Base-by-base conservation (phyloP, 225 moss, liverwort and hornwort genomes). In the Takakia lepidozioides region DNA sequence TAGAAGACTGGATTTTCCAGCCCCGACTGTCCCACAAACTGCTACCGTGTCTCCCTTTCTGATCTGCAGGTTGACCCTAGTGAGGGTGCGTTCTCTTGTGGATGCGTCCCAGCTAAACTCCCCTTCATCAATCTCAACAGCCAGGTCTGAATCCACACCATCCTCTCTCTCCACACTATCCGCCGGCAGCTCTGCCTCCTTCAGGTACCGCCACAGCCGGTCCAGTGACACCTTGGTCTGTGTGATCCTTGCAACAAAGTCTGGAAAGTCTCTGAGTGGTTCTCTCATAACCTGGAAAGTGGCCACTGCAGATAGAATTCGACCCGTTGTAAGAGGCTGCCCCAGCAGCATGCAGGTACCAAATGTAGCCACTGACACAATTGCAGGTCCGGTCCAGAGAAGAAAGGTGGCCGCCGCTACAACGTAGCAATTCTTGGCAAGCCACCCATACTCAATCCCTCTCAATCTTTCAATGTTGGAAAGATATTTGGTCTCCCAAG, bases 401-500 rank as follows among this genome's bases (percentile, higher is more conserved):
- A 83, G 34, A 54, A 80, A 87, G 18, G 69, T 59, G 34, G 68
- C 62, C 26, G 79, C 51, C 2, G 85, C 72, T 29, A 32, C 50
- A 19, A 79, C 73, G 51, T 69, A 74, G 46, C 72, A 60, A 55
- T 73, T 51, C 61, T 64, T 77, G 27, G 63, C 65, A 5, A 98
- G 71, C 80, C 78, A 84, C 11, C 62, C 49, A 38, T 78, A 90
- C 54, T 98, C 90, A 14, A 65, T 66, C 50, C 64, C 62, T 32
- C 95, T 70, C 27, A 98, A 64, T 19, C 55, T 66, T 59, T 87
- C 90, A 49, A 98, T 62, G 40, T 50, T 87, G 26, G 29, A 6
- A 29, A 90, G 77, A 54, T 87, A 90, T 36, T 60, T 60, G 8
- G 65, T 79, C 55, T 90, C 90, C 95, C 95, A 98, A 8, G 82